A percentile compares a stretch with the other conserved stretches of the same genome.
Conservation (phyloP, 306 rosid genomes). For the Cicer judaicum region DNA sequence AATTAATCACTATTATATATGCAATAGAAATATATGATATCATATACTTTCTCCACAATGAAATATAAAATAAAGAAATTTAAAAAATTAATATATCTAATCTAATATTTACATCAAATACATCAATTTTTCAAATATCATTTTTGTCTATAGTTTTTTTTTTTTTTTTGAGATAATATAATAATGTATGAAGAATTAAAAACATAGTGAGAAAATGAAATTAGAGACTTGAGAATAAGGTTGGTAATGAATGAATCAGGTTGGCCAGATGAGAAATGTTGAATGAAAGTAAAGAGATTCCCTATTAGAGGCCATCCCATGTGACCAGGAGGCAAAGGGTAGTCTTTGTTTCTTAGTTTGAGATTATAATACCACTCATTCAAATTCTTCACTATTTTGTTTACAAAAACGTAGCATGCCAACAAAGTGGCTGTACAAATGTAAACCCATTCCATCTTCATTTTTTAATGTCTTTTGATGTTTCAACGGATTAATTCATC, state of each 20-base stretch:
- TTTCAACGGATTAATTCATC: neutral
- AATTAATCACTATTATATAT: too few species aligned
- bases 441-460: slow-evolving; percentile 3
- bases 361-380: slow-evolving; percentile 26
- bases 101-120: too few species aligned
- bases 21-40: too few species aligned
- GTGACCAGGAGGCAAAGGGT: slow-evolving; percentile 13
- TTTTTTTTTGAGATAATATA: too few species aligned
- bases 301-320: slow-evolving; percentile 39
- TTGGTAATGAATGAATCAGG: slow-evolving; percentile 33
- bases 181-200: too few species aligned
- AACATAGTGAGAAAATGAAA: neutral
- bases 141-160: too few species aligned
- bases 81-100: too few species aligned
- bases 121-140: too few species aligned
- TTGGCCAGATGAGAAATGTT: neutral
- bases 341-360: neutral
- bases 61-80: too few species aligned
- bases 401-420: slow-evolving; percentile 5
- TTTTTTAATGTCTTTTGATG: neutral
- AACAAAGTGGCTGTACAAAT: neutral
- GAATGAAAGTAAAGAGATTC: neutral
- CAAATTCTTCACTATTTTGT: neutral
- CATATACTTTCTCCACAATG: too few species aligned
- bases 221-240: slow-evolving; percentile 10